Base-by-base conservation (phyloP, 176 grass and related monocot species). In the Metroxylon sagu region DNA sequence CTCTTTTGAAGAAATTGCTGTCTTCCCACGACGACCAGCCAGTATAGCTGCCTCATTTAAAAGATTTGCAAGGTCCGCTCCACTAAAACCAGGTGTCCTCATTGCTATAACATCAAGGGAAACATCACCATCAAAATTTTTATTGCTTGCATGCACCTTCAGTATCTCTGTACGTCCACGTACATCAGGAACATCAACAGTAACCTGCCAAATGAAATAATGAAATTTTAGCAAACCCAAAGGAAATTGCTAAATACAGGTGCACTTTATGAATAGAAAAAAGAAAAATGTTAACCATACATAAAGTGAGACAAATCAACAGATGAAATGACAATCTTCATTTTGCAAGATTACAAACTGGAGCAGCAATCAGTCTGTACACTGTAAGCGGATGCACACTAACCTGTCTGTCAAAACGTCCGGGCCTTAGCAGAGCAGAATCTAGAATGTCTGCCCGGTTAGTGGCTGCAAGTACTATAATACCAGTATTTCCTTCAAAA, bases 401-500 rank as follows among this genome's bases (percentile, higher is more conserved):
- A 71, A 98, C 93, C 87, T 98, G 93, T 98, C 93, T 91, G 68
- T 98, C 93, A 80, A 98, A 98, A 19, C 93, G 82, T 60, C 93
- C 93, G 76, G 93, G 93, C 71, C 93, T 77, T 56, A 98, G 76
- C 17, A 98, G 82, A 83, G 93, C 93, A 0, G 93, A 98, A 85
- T 98, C 93, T 69, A 98, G 74, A 66, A 98, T 98, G 59, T 98
- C 93, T 29, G 93, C 93, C 53, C 93, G 68, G 64, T 97, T 97
- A 51, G 93, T 97, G 5, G 93, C 93, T 66, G 93, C 93, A 83
- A 97, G 69, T 49, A 97, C 93, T 76, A 97, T 97, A 25, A 97
- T 70, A 60, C 92, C 92, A 57, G 91, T 90, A 80, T 96, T 89
- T 0, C 91, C 89, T 64, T 95, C 89, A 29, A 95, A 95, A 72